Percentiles rank a stretch among this genome's conserved stretches.
phyloP scores from a whole-genome alignment of 2,329 filamentous ascomycete species.

The Fusarium chuoi region DNA sequence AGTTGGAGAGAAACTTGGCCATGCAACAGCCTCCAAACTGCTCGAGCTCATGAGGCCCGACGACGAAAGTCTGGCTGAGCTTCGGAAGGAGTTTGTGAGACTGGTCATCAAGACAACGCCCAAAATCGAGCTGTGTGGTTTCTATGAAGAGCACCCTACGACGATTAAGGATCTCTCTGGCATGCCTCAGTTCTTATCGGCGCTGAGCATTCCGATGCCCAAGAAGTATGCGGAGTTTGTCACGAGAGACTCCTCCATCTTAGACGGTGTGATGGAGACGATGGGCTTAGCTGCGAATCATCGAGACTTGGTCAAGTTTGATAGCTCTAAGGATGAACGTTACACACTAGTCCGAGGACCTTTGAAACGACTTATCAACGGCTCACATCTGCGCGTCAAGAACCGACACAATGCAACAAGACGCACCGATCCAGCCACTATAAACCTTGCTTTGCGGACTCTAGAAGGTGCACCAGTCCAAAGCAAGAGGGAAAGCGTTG shows the following conservation, averaged over 20 bases:
- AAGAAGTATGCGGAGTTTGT: slow-evolving; percentile 53
- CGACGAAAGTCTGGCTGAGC: slow-evolving; percentile 51
- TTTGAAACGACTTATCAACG: slow-evolving; percentile 51
- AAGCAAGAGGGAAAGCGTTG: slow-evolving; percentile 48
- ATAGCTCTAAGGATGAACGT: slow-evolving; percentile 52
- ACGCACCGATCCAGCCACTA: slow-evolving; percentile 48
- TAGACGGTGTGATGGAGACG: slow-evolving; percentile 48
- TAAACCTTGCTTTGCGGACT: slow-evolving; percentile 47
- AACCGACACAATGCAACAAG: slow-evolving; percentile 51
- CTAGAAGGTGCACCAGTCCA: slow-evolving; percentile 49
- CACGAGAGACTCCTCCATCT: slow-evolving; percentile 52
- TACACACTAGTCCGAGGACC: slow-evolving; percentile 52
- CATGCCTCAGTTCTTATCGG: slow-evolving; percentile 43
- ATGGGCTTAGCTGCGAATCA: slow-evolving; percentile 52
- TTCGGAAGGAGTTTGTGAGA: slow-evolving; percentile 53
- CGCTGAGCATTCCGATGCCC: slow-evolving; percentile 41
- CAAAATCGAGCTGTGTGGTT: slow-evolving; percentile 52
- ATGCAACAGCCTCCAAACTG: slow-evolving; percentile 50
- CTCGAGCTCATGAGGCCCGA: slow-evolving; percentile 54
- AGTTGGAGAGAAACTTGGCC: slow-evolving; percentile 47
- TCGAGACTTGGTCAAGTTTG: slow-evolving; percentile 55
- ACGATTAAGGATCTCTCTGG: slow-evolving; percentile 51
- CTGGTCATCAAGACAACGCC: slow-evolving; percentile 49
- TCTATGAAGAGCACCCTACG: slow-evolving; percentile 54
- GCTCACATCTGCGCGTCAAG: slow-evolving; percentile 50